These are phyloP conservation scores for Sugiyamaella sp. DNA, from an alignment of 1,139 yeast species.

Conservation along the genomic window DNA sequence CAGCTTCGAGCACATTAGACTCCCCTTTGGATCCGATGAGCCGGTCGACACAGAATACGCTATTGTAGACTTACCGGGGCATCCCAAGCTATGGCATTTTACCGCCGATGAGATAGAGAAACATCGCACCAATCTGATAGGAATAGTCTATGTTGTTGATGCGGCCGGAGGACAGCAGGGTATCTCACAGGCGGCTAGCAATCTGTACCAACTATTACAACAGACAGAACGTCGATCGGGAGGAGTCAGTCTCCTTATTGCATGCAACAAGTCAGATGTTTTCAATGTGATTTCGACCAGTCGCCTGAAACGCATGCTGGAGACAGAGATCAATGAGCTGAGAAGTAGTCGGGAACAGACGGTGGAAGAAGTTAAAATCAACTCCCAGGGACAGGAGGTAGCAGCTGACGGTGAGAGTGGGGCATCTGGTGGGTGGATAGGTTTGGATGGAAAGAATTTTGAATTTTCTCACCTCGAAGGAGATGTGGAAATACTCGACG, in stretches of 20 bases:
- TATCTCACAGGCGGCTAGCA: constrained; percentile 40
- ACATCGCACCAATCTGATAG: constrained; percentile 51
- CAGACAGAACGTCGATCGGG: constrained; percentile 39
- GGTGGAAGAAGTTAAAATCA: constrained; percentile 46
- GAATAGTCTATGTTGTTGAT: constrained; percentile 68
- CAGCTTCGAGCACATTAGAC: constrained; percentile 39
- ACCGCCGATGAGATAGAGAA: constrained; percentile 29
- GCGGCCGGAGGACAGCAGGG: constrained; percentile 41
- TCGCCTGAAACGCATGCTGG: constrained; percentile 61
- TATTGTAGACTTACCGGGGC: constrained; percentile 87
- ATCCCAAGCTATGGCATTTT: constrained; percentile 61
- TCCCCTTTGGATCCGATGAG: constrained; percentile 43
- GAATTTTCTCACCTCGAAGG: constrained; percentile 71
- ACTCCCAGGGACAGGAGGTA: constrained; percentile 26
- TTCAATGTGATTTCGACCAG: constrained; percentile 77
- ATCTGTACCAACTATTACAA: constrained; percentile 39
- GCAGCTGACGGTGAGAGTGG: constrained; percentile 35
- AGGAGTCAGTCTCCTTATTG: constrained; percentile 73
- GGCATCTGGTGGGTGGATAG: constrained; percentile 48
- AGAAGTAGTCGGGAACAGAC: constrained; percentile 51
- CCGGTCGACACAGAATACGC: constrained; percentile 38
- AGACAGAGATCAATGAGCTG: constrained; percentile 62
- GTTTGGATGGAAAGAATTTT: constrained; percentile 52
- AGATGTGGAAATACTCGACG: constrained; percentile 67
- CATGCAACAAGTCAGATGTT: constrained; percentile 80